Percentiles rank a stretch among this genome's conserved stretches.
Conservation (phyloP, 768 basidiomycete species). For the Xerocomus potaroensis region DNA sequence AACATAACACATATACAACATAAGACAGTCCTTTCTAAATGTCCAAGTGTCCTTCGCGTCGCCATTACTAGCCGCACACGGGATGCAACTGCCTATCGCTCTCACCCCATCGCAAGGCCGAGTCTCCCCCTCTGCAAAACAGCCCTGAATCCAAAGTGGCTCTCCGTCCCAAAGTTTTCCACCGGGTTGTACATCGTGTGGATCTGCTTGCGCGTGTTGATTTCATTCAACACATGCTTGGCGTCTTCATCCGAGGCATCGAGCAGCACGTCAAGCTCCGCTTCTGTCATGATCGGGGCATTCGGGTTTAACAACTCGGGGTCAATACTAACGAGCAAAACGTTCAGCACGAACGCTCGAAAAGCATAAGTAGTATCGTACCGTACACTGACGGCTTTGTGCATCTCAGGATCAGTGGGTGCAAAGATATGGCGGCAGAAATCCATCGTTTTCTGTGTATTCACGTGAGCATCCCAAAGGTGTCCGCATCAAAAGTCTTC, state of each 20-base stretch:
- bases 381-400: conserved; percentile 1
- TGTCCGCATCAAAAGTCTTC: neutral
- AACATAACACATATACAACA: too few relatives aligned
- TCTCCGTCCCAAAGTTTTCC: conserved; percentile 9
- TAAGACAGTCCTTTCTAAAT: too few relatives aligned
- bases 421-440: conserved; percentile 3
- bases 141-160: conserved; percentile 10
- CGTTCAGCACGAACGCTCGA: neutral
- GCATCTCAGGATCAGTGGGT: conserved; percentile 5
- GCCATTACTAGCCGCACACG: too few relatives aligned
- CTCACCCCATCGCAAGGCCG: neutral
- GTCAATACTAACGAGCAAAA: neutral
- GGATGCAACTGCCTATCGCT: neutral
- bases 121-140: conserved; percentile 5
- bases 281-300: conserved; percentile 1
- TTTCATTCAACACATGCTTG: conserved; percentile 6
- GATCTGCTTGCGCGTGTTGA: conserved; percentile 15
- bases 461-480: neutral
- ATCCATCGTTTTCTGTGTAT: conserved; percentile 10
- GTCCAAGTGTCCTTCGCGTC: too few relatives aligned
- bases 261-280: neutral
- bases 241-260: conserved; percentile 8
- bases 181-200: conserved; percentile 13
- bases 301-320: neutral
- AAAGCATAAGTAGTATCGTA: neutral